Evolutionary conservation across 1,139 yeast genomes (phyloP), one percentile per base, ranked within the genome.

Genomic region (Pichia sp.): DNA sequence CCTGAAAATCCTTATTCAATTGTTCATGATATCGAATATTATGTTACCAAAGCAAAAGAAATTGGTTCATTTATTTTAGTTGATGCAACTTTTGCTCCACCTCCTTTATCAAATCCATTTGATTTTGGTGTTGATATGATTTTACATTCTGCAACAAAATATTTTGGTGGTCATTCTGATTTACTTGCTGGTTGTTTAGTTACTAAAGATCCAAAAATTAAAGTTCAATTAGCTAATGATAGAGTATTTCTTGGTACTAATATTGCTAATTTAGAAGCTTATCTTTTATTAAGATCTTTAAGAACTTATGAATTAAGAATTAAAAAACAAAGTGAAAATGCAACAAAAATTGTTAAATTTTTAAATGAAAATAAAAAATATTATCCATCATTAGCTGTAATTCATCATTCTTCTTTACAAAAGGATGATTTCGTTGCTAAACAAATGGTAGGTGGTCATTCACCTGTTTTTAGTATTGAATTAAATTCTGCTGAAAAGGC

Each of bases 121-220:
- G 69, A 73, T 35, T 82, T 74, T 55, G 96, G 92, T 37, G 95
- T 83, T 30, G 96, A 89, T 62, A 64, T 86, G 56, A 78, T 89
- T 16, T 68, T 90, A 78, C 96, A 89, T 64, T 86, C 96, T 1
- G 96, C 90, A 1, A 87, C 96, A 3, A 89, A 89, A 62, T 90
- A 80, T 64, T 82, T 87, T 60, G 96, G 95, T 32, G 97, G 97
- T 23, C 96, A 89, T 63, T 84, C 95, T n/a, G 97, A 90, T 62
- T 66, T 87, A 43, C 69, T 90, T 39, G 90, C 95, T 4, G 97
- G 97, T 23, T 71, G 83, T 10, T 66, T 89, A 32, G 78, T 80
- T 11, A 80, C 85, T 11, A 79, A 81, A 60, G 77, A 78, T 50
- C 56, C 59, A 8, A 66, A 68, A 1, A 69, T 70, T 7, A 72